Base-by-base conservation (phyloP, 306 rosid species). In the Astragalus membranaceus region DNA sequence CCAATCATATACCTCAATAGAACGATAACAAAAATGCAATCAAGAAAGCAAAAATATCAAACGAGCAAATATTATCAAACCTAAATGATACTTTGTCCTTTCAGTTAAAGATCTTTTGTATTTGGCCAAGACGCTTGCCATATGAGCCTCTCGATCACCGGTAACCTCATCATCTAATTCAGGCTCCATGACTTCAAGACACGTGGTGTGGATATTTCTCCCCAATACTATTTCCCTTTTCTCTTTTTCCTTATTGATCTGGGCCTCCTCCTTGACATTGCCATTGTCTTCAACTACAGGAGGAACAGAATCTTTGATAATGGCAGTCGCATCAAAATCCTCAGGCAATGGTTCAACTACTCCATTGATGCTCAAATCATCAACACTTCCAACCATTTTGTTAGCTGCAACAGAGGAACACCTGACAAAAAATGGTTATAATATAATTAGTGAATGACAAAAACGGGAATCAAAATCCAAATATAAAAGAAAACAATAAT, bases 61-160 rank as follows among this genome's bases (percentile, higher is more conserved):
- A 59, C 9, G 15, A 44, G 70, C 9, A 41, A 48, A 49, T 36
- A 59, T 35, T 62, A 57, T 42, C 46, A 60, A 64, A 92, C 96
- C 98, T 73, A 92, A 69, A 85, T 89, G 96, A 75, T 86, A 74
- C 42, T 85, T 89, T 52, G 98, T 92, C 83, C 88, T 82, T 74
- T 92, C 98, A 3, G 88, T n/a, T 67, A 92, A 88, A 23, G 84
- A 68, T 77, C 77, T 92, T 58, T 82, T 77, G 64, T 89, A 92
- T 15, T 87, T 89, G 72, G 96, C 88, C 75, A 92, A 69, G 35
- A 92, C 87, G 74, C 98, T 75, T 8, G 96, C 98, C 91, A 89
- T 92, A 76, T 80, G 64, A 8, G 98, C 98, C 6, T 92, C 98
- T 32, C 85, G 80, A 4, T 92, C 98, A 49, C 98, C 98, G 0